A percentile compares a stretch with the other conserved stretches of the same genome.
Conservation (phyloP, 345 rosid genomes). For the Gossypium rotundifolium region DNA sequence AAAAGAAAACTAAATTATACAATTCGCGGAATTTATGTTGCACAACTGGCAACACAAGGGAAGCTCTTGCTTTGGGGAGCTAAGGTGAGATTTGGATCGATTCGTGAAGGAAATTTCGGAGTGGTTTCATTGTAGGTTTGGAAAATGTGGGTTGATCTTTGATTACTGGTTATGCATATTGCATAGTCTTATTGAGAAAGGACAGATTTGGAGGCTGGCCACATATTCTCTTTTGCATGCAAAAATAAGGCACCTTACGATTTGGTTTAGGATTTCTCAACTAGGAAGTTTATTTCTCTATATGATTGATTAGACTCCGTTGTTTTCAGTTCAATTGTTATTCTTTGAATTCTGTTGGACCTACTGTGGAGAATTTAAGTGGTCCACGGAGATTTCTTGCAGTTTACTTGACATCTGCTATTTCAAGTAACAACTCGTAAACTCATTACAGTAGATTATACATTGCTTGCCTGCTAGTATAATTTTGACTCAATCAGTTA, state of each 20-base stretch:
- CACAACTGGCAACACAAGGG: conserved; percentile 70
- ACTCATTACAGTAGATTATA: conserved; percentile 14
- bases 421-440: no score
- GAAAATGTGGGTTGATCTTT: background rate
- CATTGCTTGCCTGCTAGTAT: conserved; percentile 36
- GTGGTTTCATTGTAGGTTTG: background rate
- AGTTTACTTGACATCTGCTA: no score
- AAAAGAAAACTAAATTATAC: background rate
- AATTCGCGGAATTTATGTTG: conserved; percentile 43
- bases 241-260: conserved; percentile 76
- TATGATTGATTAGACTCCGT: no score
- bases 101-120: no score
- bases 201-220: conserved; percentile 84
- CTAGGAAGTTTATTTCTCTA: no score
- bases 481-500: conserved; percentile 22
- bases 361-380: no score
- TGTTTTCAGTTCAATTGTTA: no score
- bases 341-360: conserved; percentile 68
- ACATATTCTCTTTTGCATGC: conserved; percentile 79
- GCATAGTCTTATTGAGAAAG: conserved; percentile 56
- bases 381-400: background rate
- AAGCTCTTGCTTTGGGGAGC: conserved; percentile 22
- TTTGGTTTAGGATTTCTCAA: conserved; percentile 20
- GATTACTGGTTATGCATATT: background rate
- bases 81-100: no score